Conservation (phyloP, 1,284 basidiomycete genomes). For the Cryptococcus amylolentus region DNA sequence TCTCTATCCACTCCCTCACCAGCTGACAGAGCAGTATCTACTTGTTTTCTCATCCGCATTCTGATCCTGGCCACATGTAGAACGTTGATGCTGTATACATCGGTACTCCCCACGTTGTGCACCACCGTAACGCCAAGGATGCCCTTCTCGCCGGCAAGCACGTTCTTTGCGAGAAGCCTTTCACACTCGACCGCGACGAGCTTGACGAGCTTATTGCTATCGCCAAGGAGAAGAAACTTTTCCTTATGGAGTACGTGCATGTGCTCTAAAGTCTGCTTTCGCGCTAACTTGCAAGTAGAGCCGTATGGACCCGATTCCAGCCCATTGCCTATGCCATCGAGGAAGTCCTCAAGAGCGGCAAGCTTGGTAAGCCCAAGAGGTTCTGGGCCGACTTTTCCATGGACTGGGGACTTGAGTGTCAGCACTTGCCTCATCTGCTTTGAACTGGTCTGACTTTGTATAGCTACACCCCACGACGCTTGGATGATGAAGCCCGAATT, state of each 20-base stretch:
- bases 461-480: slow-evolving; percentile 46
- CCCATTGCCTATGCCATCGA: slow-evolving; percentile 48
- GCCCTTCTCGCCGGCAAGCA: slow-evolving; percentile 77
- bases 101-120: slow-evolving; percentile 80
- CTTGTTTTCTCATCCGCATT: no score
- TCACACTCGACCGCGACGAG: slow-evolving; percentile 53
- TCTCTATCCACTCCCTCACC: background rate
- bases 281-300: slow-evolving; percentile 18
- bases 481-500: slow-evolving; percentile 70
- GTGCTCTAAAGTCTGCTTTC: background rate
- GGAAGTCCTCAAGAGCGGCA: slow-evolving; percentile 41
- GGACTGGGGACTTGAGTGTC: slow-evolving; percentile 68
- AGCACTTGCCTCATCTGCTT: slow-evolving; percentile 37
- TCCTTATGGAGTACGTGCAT: slow-evolving; percentile 81
- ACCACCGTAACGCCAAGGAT: slow-evolving; percentile 73
- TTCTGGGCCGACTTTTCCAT: slow-evolving; percentile 67
- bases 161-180: slow-evolving; percentile 76
- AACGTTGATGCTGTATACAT: slow-evolving; percentile 77
- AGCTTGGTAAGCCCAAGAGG: slow-evolving; percentile 47
- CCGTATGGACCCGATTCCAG: slow-evolving; percentile 50
- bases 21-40: background rate
- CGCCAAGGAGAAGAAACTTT: slow-evolving; percentile 71
- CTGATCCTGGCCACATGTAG: slow-evolving; percentile 45
- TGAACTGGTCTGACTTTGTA: background rate
- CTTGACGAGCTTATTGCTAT: slow-evolving; percentile 62